These are phyloP conservation scores for Fusarium continuum DNA, from an alignment of 2,329 filamentous ascomycete species.

Conservation along the genomic window DNA sequence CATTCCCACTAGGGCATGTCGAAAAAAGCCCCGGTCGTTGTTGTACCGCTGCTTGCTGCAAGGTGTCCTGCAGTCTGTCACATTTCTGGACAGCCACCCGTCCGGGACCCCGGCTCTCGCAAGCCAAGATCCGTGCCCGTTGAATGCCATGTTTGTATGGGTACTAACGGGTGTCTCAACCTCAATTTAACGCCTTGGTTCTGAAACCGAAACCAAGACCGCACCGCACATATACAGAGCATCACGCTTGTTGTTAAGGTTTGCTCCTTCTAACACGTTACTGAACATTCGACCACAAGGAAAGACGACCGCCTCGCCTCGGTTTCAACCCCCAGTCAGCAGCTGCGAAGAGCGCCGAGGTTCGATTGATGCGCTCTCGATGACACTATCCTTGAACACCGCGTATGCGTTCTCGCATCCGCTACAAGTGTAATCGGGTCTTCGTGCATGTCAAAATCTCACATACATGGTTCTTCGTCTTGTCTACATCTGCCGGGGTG, in stretches of 20 bases:
- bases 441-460: constrained; percentile 29
- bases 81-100: constrained; percentile 27
- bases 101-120: constrained; percentile 16
- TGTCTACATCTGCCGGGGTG: constrained; percentile 38
- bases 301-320: constrained; percentile 23
- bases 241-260: constrained; percentile 10
- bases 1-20: constrained; percentile 10
- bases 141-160: constrained; percentile 26
- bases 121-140: constrained; percentile 28
- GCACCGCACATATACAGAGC: constrained; percentile 1
- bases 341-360: background rate
- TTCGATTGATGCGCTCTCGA: constrained; percentile 9
- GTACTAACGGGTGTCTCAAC: constrained; percentile 21
- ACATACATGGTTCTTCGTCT: constrained; percentile 35
- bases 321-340: constrained; percentile 28
- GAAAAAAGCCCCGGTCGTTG: constrained; percentile 19
- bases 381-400: constrained; percentile 10
- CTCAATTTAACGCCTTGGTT: constrained; percentile 18
- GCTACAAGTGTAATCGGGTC: constrained; percentile 10
- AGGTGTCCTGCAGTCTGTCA: constrained; percentile 17
- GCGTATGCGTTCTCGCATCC: constrained; percentile 14
- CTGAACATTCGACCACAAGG: constrained; percentile 17
- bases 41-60: constrained; percentile 30
- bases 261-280: constrained; percentile 25
- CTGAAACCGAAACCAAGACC: constrained; percentile 31